Conservation (phyloP, 2,329 filamentous ascomycete genomes). For the Colletotrichum graminicola region DNA sequence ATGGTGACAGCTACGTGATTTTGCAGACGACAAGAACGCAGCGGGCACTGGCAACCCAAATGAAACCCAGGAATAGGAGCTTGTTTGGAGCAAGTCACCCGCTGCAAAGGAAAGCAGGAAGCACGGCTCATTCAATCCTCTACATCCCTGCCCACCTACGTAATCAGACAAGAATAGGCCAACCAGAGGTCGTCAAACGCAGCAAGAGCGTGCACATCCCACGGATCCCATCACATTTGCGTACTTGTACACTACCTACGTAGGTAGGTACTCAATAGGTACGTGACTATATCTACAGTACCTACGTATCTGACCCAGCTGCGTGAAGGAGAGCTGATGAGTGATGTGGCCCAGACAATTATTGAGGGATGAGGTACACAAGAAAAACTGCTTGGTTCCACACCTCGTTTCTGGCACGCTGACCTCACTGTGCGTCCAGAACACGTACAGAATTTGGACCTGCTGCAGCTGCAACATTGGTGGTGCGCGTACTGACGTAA, state of each 20-base stretch:
- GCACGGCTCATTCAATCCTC: conserved; percentile 5
- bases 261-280: no score
- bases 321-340: neutral
- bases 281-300: no score
- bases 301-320: neutral
- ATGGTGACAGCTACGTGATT: neutral
- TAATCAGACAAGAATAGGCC: conserved; percentile 6
- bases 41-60: neutral
- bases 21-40: neutral
- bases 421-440: conserved; percentile 18
- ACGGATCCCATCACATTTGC: conserved; percentile 13
- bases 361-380: neutral
- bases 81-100: neutral
- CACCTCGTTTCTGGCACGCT: conserved; percentile 7
- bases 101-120: conserved; percentile 2
- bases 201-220: conserved; percentile 4
- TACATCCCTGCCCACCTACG: conserved; percentile 17
- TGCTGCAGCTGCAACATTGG: conserved; percentile 9
- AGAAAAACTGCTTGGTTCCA: neutral
- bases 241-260: neutral
- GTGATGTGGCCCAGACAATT: neutral
- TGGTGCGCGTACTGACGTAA: conserved; percentile 34
- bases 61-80: neutral
- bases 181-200: conserved; percentile 3
- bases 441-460: neutral